Conservation (phyloP, 2,329 filamentous ascomycete species). For the Paraphoma chrysanthemicola region DNA sequence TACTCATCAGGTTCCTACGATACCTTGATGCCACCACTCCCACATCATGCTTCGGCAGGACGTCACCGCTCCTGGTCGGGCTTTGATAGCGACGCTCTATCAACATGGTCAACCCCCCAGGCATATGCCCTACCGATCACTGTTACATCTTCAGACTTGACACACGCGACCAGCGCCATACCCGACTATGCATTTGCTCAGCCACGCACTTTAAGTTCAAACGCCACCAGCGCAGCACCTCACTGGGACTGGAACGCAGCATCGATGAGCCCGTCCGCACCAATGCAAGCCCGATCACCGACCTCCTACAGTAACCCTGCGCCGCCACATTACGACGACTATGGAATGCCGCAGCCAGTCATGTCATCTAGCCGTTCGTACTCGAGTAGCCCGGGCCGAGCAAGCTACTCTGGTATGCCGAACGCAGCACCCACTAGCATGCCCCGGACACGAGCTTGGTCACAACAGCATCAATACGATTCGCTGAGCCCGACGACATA, state of each 20-base stretch:
- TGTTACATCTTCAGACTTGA: constrained; percentile 9
- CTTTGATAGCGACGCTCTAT: constrained; percentile 23
- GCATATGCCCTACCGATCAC: constrained; percentile 21
- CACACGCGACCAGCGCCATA: constrained; percentile 12
- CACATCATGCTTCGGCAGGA: constrained; percentile 26
- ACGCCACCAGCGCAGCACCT: constrained; percentile 8
- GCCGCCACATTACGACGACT: constrained; percentile 17
- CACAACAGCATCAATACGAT: constrained; percentile 15
- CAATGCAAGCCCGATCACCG: constrained; percentile 22
- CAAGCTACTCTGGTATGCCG: constrained; percentile 16
- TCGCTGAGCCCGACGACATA: constrained; percentile 16
- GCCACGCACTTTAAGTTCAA: constrained; percentile 16
- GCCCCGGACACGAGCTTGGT: constrained; percentile 15
- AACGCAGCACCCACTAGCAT: constrained; percentile 13
- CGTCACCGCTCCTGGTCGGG: constrained; percentile 29
- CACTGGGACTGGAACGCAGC: constrained; percentile 27
- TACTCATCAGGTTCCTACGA: constrained; percentile 22
- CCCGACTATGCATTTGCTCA: constrained; percentile 14
- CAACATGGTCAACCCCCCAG: constrained; percentile 32
- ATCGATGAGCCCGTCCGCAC: constrained; percentile 22
- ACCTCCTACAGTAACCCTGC: constrained; percentile 12
- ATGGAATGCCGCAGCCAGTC: constrained; percentile 20
- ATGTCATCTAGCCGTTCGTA: constrained; percentile 18
- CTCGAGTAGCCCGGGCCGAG: constrained; percentile 16
- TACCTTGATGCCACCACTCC: constrained; percentile 20